These are phyloP conservation scores for Solanum clarkiae DNA, from an alignment of 257 asterid species.

Conservation along the genomic window DNA sequence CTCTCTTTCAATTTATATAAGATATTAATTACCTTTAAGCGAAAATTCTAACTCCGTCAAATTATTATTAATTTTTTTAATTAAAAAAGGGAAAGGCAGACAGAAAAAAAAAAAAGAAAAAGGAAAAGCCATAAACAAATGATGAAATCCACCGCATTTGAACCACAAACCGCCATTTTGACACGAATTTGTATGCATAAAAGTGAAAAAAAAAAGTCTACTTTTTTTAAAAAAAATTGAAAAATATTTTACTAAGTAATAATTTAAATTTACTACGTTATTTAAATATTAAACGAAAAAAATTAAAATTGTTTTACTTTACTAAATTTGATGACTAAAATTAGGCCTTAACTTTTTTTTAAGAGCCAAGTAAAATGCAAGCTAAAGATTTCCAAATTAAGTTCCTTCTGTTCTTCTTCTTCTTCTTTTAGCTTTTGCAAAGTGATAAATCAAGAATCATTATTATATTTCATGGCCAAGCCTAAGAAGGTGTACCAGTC, in stretches of 20 bases:
- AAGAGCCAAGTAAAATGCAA: not conserved
- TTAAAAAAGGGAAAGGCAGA: not conserved
- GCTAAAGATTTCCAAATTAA: not conserved
- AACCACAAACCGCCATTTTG: conserved; percentile 21
- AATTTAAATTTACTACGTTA: no score
- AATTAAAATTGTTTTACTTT: not conserved
- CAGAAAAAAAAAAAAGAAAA: not conserved
- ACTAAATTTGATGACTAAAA: not conserved
- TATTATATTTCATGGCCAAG: conserved; percentile 13
- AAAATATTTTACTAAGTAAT: no score
- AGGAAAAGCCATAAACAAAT: not conserved
- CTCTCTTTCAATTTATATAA: no score
- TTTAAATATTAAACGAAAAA: no score
- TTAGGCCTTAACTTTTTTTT: no score
- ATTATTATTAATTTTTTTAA: no score
- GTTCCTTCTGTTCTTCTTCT: not conserved
- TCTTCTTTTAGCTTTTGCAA: not conserved
- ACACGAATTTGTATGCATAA: conserved; percentile 22
- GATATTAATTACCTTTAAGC: no score
- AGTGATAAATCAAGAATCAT: not conserved
- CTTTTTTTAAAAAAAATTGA: no score
- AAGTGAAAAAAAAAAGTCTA: not conserved
- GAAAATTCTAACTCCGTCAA: no score
- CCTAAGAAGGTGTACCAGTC: conserved; percentile 9
- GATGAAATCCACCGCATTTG: conserved; percentile 16